These are phyloP conservation scores for Exsudoporus floridanus DNA, from an alignment of 1,284 basidiomycete genomes.

Conservation along the genomic window DNA sequence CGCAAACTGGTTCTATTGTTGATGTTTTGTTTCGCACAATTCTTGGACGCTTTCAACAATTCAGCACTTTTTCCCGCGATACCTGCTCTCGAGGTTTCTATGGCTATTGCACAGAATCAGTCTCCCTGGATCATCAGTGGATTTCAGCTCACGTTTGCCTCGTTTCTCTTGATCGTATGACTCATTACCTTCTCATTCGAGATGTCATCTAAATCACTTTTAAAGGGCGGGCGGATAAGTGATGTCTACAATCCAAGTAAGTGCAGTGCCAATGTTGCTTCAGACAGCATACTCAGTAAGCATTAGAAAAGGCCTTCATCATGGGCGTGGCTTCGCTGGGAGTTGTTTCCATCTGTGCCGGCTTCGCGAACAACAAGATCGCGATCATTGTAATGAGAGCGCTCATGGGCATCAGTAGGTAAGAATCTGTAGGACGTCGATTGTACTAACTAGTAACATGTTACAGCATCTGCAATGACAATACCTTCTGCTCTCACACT, in stretches of 20 bases:
- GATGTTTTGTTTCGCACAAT: conserved; percentile 46
- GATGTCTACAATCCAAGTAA: conserved; percentile 35
- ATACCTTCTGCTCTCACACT: conserved; percentile 50
- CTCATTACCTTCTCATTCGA: conserved; percentile 15
- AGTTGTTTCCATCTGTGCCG: conserved; percentile 40
- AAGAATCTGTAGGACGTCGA: neutral
- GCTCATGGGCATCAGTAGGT: conserved; percentile 41
- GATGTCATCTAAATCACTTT: conserved; percentile 8
- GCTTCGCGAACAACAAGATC: conserved; percentile 44
- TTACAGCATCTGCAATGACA: conserved; percentile 43
- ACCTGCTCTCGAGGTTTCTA: conserved; percentile 24
- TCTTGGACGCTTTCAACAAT: conserved; percentile 50
- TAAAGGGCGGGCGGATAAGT: conserved; percentile 33
- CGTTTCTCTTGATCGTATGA: conserved; percentile 42
- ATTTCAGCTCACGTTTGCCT: conserved; percentile 44
- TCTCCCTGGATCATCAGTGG: conserved; percentile 40
- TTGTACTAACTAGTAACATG: conserved; percentile 5
- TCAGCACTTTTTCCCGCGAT: conserved; percentile 47
- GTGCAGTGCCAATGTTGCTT: neutral
- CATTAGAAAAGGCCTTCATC: conserved; percentile 27
- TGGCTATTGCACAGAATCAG: conserved; percentile 62
- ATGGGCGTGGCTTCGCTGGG: conserved; percentile 39
- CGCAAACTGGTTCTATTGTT: conserved; percentile 38
- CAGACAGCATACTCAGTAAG: neutral
- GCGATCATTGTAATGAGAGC: conserved; percentile 44